These are phyloP conservation scores for Wickerhamiella siamensis DNA, from an alignment of 805 yeast genomes.

Conservation along the genomic window DNA sequence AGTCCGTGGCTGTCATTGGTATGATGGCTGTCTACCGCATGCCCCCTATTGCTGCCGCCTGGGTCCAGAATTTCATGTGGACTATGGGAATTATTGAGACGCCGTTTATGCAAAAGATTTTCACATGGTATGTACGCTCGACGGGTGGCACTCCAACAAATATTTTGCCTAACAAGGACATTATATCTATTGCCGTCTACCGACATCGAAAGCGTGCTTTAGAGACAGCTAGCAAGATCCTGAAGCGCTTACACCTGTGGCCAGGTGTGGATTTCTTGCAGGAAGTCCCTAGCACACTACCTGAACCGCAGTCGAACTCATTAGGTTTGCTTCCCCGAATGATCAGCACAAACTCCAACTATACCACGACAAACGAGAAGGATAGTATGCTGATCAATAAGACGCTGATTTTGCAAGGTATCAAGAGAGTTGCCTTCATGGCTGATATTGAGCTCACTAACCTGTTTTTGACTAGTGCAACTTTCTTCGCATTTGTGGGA, in stretches of 20 bases:
- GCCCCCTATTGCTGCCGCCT: conserved; percentile 95
- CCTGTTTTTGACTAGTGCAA: conserved; percentile 73
- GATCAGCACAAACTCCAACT: conserved; percentile 8
- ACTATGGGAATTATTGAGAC: conserved; percentile 79
- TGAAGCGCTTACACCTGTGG: neutral
- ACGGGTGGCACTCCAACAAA: conserved; percentile 85
- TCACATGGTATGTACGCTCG: conserved; percentile 26
- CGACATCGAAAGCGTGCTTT: conserved; percentile 22
- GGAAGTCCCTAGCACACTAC: neutral
- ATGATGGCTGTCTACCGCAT: conserved; percentile 89
- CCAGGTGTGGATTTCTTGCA: neutral
- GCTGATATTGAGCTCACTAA: conserved; percentile 78
- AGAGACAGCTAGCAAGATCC: conserved; percentile 6
- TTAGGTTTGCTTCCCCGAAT: conserved; percentile 5
- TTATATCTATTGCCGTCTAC: conserved; percentile 76
- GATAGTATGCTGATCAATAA: conserved; percentile 43
- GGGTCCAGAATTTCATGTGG: conserved; percentile 97
- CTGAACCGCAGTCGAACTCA: neutral
- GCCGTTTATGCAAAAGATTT: conserved; percentile 48
- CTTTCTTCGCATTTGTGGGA: conserved; percentile 66
- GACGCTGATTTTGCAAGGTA: conserved; percentile 75
- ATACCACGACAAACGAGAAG: conserved; percentile 35
- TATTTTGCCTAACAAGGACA: conserved; percentile 45
- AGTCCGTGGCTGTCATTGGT: conserved; percentile 75
- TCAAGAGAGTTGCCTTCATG: conserved; percentile 76